Evolutionary conservation across 2,329 filamentous ascomycete genomes (phyloP).

Genomic region (Diplodia scrobiculata): DNA sequence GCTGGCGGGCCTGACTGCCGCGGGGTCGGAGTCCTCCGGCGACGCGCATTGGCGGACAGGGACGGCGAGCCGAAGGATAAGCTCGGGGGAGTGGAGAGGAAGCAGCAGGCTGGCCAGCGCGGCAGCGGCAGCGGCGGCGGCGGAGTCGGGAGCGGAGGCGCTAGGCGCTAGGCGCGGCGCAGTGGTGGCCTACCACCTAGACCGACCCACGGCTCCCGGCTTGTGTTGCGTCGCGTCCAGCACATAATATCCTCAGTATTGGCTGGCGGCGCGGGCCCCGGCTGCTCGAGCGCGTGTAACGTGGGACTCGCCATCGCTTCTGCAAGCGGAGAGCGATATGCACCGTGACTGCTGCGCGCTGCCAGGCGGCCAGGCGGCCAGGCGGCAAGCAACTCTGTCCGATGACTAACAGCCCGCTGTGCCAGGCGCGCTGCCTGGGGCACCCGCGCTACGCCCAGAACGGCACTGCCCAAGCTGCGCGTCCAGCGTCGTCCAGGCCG

Average conservation of each 20-base stretch:
- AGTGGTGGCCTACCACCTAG: too few species aligned
- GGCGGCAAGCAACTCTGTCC: constrained; percentile 16
- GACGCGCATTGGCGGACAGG: constrained; percentile 5
- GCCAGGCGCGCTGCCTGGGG: neutral
- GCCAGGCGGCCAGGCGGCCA: too few species aligned
- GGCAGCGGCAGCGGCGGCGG: neutral
- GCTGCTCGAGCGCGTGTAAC: constrained; percentile 2
- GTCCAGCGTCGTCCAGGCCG: neutral
- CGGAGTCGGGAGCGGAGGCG: constrained; percentile 16
- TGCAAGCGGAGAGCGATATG: constrained; percentile 1
- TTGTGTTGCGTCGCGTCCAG: neutral
- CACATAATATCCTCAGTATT: neutral
- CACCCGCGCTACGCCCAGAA: neutral
- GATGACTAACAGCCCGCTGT: neutral
- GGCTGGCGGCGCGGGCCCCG: neutral
- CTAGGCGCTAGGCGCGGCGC: neutral
- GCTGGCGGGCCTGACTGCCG: neutral
- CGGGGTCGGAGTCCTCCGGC: neutral
- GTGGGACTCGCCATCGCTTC: constrained; percentile 19
- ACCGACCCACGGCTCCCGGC: too few species aligned
- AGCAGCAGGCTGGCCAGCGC: neutral
- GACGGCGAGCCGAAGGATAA: neutral
- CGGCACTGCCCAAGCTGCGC: neutral
- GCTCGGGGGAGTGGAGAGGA: neutral
- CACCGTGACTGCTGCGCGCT: constrained; percentile 23